Evolutionary conservation across 164 flowering plant genomes (phyloP), one percentile per base, ranked within the genome.

Genomic region (Aristolochia contorta): DNA sequence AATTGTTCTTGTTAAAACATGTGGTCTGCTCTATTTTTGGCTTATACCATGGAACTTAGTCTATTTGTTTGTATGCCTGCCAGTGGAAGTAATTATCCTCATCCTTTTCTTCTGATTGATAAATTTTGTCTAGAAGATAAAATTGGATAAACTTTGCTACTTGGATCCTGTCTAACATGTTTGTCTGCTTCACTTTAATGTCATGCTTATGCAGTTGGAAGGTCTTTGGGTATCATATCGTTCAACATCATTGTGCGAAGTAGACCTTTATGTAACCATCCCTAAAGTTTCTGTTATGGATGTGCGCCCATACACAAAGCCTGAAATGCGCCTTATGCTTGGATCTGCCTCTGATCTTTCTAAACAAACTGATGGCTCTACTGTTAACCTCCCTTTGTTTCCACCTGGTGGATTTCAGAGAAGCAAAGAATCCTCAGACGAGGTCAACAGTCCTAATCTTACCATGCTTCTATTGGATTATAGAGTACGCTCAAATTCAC

Each of bases 261-360:
- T 82, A 50, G 99, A 94, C 77, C 82, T 94, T 22, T 94, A 91
- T 80, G 74, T 91, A 51, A 91, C 99, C 21, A 80, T 94, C 67
- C 95, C 97, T 21, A 82, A 72, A 62, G 85, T 94, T 65, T 85
- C 91, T 53, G 64, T 94, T 47, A 21, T 86, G 62, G 99, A 94
- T 57, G 78, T 77, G 51, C 99, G 99, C 47, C 85, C 95, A 59
- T 78, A 72, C 68, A 82, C 93, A 49, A 94, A 80, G 72, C 82
- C 96, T 59, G 99, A 94, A 76, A 91, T 94, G 99, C 89, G 90
- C 16, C 74, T 91, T 69, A 94, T 94, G 97, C 91, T 94, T 73
- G 99, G 99, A 51, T 86, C 96, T 25, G 84, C 91, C 15, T 68
- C 79, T 67, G 95, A 91, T 78, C 79, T 74, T 57, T 73, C 79